Conservation (phyloP, 768 basidiomycete genomes). For the Collybia mongolica region DNA sequence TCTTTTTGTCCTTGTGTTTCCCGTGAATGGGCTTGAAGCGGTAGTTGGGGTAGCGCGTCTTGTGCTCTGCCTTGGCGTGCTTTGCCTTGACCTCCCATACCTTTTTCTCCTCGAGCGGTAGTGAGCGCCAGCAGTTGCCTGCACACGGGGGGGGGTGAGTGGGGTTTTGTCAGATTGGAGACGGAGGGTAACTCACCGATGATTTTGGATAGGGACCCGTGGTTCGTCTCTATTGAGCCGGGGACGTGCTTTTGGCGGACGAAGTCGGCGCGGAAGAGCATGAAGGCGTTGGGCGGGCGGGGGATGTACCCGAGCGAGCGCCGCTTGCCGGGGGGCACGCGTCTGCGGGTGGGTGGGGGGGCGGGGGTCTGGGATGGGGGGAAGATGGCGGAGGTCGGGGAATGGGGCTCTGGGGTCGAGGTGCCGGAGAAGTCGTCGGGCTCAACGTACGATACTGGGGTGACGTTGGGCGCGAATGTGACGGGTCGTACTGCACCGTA, state of each 20-base stretch:
- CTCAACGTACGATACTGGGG: conserved; percentile 23
- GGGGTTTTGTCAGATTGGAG: too few species aligned
- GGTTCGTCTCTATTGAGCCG: conserved; percentile 55
- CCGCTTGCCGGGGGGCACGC: conserved; percentile 60
- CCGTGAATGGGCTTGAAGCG: conserved; percentile 55
- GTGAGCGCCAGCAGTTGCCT: conserved; percentile 74
- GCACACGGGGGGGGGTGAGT: too few species aligned
- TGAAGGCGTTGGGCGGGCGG: conserved; percentile 83
- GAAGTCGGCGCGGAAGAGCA: conserved; percentile 83
- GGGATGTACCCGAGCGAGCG: conserved; percentile 67
- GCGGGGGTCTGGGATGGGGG: conserved; percentile 48
- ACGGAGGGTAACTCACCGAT: conserved; percentile 46
- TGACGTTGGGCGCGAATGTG: conserved; percentile 48
- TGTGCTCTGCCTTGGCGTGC: conserved; percentile 72
- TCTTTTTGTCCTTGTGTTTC: conserved; percentile 42
- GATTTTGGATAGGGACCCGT: conserved; percentile 34
- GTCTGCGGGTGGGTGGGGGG: conserved; percentile 39
- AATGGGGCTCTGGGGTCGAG: conserved; percentile 26
- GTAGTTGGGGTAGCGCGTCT: conserved; percentile 66
- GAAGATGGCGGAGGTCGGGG: conserved; percentile 43
- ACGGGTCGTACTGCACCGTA: conserved; percentile 53
- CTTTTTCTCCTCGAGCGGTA: conserved; percentile 69
- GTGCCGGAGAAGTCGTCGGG: conserved; percentile 25
- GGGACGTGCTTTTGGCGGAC: conserved; percentile 79
- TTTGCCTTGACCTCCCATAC: conserved; percentile 75